phyloP scores from a whole-genome alignment of 148 eudicot species.

The Vaccinium darrowii region DNA sequence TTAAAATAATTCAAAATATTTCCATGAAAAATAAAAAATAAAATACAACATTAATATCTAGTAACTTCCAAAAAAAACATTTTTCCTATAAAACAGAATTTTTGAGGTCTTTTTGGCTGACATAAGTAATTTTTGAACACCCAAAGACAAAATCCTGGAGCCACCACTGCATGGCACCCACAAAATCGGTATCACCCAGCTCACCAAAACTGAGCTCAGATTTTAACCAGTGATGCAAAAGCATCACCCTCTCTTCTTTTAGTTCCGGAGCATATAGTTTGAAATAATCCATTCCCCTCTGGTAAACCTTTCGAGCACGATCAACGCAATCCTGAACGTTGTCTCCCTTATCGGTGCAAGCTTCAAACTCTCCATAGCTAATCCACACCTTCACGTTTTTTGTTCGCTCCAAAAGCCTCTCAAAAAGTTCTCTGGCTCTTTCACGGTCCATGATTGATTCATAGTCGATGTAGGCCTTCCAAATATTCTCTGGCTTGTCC shows the following conservation, averaged over 20 bases:
- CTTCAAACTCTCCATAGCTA: slow-evolving; percentile 75
- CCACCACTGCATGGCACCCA: slow-evolving; percentile 19
- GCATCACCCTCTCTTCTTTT: slow-evolving; percentile 80
- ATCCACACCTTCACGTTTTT: slow-evolving; percentile 78
- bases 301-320: slow-evolving; percentile 64
- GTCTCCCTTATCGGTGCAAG: slow-evolving; percentile 45
- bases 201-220: slow-evolving; percentile 57
- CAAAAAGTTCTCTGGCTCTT: slow-evolving; percentile 70
- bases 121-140: too few relatives aligned
- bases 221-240: slow-evolving; percentile 68
- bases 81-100: too few relatives aligned
- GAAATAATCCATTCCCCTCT: slow-evolving; percentile 58
- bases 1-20: too few relatives aligned
- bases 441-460: slow-evolving; percentile 69
- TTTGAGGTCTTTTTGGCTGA: too few relatives aligned
- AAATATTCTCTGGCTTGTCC: slow-evolving; percentile 66
- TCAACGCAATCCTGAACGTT: slow-evolving; percentile 33
- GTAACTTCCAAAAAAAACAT: too few relatives aligned
- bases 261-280: slow-evolving; percentile 65
- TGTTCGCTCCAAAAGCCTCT: slow-evolving; percentile 72
- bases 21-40: too few relatives aligned
- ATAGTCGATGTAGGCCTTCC: slow-evolving; percentile 78
- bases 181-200: slow-evolving; percentile 55
- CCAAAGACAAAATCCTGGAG: too few relatives aligned
- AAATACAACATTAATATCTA: too few relatives aligned